phyloP scores from a whole-genome alignment of 345 rosid species.

The Melaleuca quinquenervia region DNA sequence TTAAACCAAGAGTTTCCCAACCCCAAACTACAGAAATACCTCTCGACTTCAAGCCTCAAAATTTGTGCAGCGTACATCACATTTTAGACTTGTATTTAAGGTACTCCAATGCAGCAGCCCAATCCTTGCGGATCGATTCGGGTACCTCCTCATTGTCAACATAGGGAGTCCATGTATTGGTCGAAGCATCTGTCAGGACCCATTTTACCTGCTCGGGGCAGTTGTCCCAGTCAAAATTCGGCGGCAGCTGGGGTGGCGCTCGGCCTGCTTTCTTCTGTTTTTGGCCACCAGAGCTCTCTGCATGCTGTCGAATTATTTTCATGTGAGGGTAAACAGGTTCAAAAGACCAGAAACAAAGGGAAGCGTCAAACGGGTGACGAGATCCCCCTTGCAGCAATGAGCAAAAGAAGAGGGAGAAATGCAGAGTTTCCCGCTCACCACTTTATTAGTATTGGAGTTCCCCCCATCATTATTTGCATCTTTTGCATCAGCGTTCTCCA shows the following conservation, averaged over 20 bases:
- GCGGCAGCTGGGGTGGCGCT: neutral
- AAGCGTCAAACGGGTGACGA: neutral
- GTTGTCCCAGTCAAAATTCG: constrained; percentile 34
- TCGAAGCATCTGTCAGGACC: constrained; percentile 19
- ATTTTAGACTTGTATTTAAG: constrained; percentile 1
- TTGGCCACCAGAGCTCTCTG: constrained; percentile 12
- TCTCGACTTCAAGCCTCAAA: neutral
- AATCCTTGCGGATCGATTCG: constrained; percentile 21
- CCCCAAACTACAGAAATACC: neutral
- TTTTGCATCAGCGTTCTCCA: neutral
- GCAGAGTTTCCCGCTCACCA: constrained; percentile 7
- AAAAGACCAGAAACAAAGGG: neutral
- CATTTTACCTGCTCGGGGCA: constrained; percentile 51
- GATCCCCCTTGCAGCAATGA: neutral
- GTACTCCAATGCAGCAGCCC: constrained; percentile 37
- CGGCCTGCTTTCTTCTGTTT: constrained; percentile 11
- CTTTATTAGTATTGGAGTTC: constrained; percentile 9
- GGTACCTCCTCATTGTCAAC: constrained; percentile 26
- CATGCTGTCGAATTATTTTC: constrained; percentile 7
- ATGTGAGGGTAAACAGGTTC: neutral
- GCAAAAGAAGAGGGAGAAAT: neutral
- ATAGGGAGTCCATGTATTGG: constrained; percentile 40
- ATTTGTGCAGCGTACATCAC: neutral
- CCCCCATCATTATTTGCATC: neutral
- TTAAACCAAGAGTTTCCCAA: neutral